Evolutionary conservation across 805 yeast genomes (phyloP).

Genomic region (Cyberlindnera samutprakarnensis): DNA sequence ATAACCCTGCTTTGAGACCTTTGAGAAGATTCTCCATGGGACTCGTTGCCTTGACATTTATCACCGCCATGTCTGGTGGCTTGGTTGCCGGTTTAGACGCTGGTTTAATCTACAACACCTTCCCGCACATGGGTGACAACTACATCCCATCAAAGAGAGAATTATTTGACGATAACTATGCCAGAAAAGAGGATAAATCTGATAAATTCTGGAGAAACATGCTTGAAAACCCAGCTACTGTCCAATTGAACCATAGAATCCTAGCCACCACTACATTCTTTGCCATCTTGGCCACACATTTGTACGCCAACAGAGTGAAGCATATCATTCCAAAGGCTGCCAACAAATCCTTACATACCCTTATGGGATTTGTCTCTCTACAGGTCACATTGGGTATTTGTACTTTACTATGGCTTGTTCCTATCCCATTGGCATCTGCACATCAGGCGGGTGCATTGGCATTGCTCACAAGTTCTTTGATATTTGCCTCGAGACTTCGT

Average conservation of each 20-base stretch:
- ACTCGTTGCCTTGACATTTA: slow-evolving; percentile 61
- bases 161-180: slow-evolving; percentile 64
- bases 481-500: slow-evolving; percentile 49
- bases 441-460: slow-evolving; percentile 98
- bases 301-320: slow-evolving; percentile 55
- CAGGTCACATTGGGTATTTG: slow-evolving; percentile 85
- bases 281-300: slow-evolving; percentile 60
- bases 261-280: slow-evolving; percentile 77
- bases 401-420: slow-evolving; percentile 83
- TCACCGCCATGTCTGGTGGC: slow-evolving; percentile 96
- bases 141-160: slow-evolving; percentile 72
- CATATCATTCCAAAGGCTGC: slow-evolving; percentile 49
- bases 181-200: slow-evolving; percentile 57
- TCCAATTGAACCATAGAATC: slow-evolving; percentile 84
- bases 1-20: slow-evolving; percentile 49
- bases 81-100: slow-evolving; percentile 98
- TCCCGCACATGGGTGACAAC: slow-evolving; percentile 93
- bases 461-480: slow-evolving; percentile 69
- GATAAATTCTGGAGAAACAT: slow-evolving; percentile 89
- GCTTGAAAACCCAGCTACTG: slow-evolving; percentile 93
- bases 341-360: slow-evolving; percentile 47
- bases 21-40: slow-evolving; percentile 50
- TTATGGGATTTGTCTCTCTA: slow-evolving; percentile 75
- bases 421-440: slow-evolving; percentile 85
- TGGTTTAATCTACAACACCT: slow-evolving; percentile 90